Conservation (phyloP, 1,284 basidiomycete genomes). For the Puccinia triticina region DNA sequence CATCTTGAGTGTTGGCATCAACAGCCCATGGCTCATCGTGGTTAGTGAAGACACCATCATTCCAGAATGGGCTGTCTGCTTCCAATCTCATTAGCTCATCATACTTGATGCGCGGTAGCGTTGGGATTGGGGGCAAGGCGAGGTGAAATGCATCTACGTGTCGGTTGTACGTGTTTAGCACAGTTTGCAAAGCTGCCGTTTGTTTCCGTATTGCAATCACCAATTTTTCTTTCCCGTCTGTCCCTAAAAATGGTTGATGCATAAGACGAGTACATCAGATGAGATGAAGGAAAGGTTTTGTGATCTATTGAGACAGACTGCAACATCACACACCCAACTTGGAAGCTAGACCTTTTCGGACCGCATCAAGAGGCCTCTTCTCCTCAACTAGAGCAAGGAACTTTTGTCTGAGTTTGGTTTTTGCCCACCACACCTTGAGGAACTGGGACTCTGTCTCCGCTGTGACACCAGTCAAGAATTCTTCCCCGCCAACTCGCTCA, state of each 20-base stretch:
- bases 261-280: too few relatives aligned
- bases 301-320: too few relatives aligned
- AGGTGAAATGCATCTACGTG: neutral
- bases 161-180: neutral
- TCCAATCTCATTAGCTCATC: neutral
- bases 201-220: neutral
- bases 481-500: neutral
- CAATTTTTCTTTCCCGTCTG: conserved; percentile 23
- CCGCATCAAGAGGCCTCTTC: conserved; percentile 4
- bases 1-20: conserved; percentile 27
- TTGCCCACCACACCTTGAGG: conserved; percentile 29
- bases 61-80: conserved; percentile 28
- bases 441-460: neutral
- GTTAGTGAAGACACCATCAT: conserved; percentile 11
- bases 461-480: neutral
- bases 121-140: neutral
- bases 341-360: neutral
- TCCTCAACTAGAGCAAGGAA: neutral
- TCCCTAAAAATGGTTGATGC: conserved; percentile 18
- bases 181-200: neutral
- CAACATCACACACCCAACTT: conserved; percentile 25
- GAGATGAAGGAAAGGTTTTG: too few relatives aligned
- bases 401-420: conserved; percentile 16
- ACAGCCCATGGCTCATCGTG: conserved; percentile 24
- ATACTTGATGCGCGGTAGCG: neutral